These are phyloP conservation scores for Avena insularis DNA, from an alignment of 176 grass and related monocot genomes.

Conservation along the genomic window DNA sequence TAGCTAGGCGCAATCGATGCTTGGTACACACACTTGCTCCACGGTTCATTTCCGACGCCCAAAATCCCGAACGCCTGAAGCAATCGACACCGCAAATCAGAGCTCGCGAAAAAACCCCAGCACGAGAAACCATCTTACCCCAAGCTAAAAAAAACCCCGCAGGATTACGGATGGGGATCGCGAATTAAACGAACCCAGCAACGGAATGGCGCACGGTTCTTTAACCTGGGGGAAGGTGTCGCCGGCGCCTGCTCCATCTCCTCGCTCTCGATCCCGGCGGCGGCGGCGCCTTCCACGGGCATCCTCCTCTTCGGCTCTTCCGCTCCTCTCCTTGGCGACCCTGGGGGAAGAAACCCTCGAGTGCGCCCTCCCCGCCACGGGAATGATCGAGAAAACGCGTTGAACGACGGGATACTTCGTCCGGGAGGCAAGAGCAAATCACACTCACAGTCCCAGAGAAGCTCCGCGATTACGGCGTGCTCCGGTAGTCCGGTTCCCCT, in stretches of 20 bases:
- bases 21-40: not conserved
- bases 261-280: not conserved
- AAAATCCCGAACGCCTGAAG: not conserved
- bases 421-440: not conserved
- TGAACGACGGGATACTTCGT: not conserved
- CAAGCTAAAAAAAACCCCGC: not conserved
- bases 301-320: not conserved
- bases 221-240: not conserved
- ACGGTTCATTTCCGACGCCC: not conserved
- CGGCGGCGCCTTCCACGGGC: not conserved
- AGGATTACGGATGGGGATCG: no score
- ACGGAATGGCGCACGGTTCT: not conserved
- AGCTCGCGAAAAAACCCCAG: not conserved
- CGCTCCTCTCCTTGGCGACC: not conserved
- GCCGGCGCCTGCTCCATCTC: not conserved
- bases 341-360: not conserved
- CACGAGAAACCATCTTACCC: not conserved
- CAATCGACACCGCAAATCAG: not conserved
- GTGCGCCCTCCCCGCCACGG: not conserved
- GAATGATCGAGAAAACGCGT: not conserved
- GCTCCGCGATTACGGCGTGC: slow-evolving; percentile 5
- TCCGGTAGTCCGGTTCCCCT: not conserved
- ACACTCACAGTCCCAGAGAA: not conserved
- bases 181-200: not conserved
- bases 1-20: not conserved